Conservation (phyloP, 768 basidiomycete genomes). For the Artomyces pyxidatus region DNA sequence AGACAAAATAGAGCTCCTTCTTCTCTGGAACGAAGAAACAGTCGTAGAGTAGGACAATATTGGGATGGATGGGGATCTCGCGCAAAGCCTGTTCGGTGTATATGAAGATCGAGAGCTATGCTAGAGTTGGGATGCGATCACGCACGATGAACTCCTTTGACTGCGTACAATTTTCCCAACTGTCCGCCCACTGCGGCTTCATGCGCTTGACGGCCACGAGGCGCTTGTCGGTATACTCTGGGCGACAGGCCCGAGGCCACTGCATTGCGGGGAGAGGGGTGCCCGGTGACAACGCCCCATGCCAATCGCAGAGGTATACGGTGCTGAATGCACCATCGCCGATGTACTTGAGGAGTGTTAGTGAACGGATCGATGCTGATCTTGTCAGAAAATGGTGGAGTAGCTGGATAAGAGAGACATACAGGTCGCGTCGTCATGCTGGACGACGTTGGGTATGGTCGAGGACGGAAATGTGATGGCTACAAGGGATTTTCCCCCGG, state of each 20-base stretch:
- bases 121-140: constrained; percentile 10
- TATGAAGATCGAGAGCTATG: constrained; percentile 13
- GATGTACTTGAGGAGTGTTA: constrained; percentile 91
- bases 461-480: constrained; percentile 74
- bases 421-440: constrained; percentile 47
- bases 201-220: constrained; percentile 97
- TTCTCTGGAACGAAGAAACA: constrained; percentile 94
- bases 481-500: constrained; percentile 54
- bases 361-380: constrained; percentile 79
- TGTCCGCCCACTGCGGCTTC: constrained; percentile 96
- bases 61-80: constrained; percentile 89
- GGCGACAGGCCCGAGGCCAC: constrained; percentile 82
- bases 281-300: constrained; percentile 87
- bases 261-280: constrained; percentile 92
- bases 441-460: constrained; percentile 56
- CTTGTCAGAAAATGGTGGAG: background rate
- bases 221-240: constrained; percentile 91
- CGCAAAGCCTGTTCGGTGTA: constrained; percentile 66
- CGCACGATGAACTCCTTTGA: constrained; percentile 92
- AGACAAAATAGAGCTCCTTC: constrained; percentile 98
- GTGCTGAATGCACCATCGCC: constrained; percentile 99
- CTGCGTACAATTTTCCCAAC: constrained; percentile 94
- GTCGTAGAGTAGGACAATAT: constrained; percentile 98
- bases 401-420: constrained; percentile 1
- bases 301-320: constrained; percentile 99